Evolutionary conservation across 345 rosid genomes (phyloP), one percentile per base, ranked within the genome.

Genomic region (Melastoma malabathricum): DNA sequence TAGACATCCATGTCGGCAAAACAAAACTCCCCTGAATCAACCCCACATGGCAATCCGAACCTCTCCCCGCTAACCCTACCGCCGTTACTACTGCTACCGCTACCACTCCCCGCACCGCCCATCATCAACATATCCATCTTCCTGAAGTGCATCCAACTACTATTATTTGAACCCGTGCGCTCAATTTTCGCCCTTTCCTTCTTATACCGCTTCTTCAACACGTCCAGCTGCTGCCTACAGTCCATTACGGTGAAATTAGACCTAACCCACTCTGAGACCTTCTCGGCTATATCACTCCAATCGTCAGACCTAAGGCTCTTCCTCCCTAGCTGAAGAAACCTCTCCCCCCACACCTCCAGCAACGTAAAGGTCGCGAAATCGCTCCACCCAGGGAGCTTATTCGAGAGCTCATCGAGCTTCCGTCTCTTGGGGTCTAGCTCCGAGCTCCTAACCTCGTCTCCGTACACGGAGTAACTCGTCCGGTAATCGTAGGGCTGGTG

Each of bases 321-420:
- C 66, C 84, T 68, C 13, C 78, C 80, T 47, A 67, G 50, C 59
- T 74, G 68, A 62, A 78, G 44, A 48, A 78, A 75, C 66, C 66
- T 72, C 51, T 78, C 78, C 3, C 84, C 84, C 84, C 84, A 75
- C 38, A 70, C 64, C 56, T 78, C 84, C n/a, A 78, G 64, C 60
- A 78, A 51, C 51, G 75, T 51, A 44, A 65, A 69, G 5, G 71
- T 66, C 50, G 64, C 72, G 25, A 64, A 62, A 46, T 78, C 80
- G 23, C 49, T 70, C 84, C 84, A 61, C 18, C 46, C 50, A 27
- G 51, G 14, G 18, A 48, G 43, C 47, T 46, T 18, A 10, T 22
- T 31, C 27, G 61, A 19, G 27, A 58, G 45, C 19, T 52, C 47
- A n/a, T 64, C 71, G 27, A 66, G 57, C 60, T 58, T 69, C 50